Percentiles rank a stretch among this genome's conserved stretches.
phyloP scores from a whole-genome alignment of 257 asterid species.

The Knoxia roxburghii region DNA sequence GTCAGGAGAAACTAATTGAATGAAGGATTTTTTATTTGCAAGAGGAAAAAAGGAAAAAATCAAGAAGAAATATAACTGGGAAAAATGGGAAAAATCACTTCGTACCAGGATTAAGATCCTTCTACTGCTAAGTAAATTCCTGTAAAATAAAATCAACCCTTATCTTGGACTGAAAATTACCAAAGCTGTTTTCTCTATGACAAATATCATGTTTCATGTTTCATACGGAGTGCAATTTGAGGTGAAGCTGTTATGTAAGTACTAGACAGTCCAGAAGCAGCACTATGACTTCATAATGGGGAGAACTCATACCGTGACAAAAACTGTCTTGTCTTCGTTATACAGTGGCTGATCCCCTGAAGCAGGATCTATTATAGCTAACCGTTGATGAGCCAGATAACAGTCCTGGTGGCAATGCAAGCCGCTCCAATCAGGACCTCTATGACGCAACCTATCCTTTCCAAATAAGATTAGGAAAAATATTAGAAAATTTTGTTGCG shows the following conservation, averaged over 20 bases:
- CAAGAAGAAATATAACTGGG: background rate
- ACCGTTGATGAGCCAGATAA: conserved; percentile 93
- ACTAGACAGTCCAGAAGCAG: background rate
- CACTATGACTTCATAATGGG: background rate
- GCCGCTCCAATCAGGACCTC: conserved; percentile 99
- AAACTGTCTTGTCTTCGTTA: conserved; percentile 90
- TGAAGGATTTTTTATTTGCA: background rate
- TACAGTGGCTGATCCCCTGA: conserved; percentile 97
- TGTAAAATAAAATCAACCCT: background rate
- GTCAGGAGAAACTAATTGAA: background rate
- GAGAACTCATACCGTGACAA: conserved; percentile 65
- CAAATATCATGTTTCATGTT: background rate
- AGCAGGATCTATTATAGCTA: conserved; percentile 92
- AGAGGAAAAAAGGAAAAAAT: background rate
- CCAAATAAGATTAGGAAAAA: conserved; percentile 18
- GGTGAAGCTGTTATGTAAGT: background rate
- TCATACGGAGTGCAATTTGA: background rate
- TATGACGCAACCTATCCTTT: conserved; percentile 73
- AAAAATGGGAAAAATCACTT: background rate
- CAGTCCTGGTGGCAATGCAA: conserved; percentile 69
- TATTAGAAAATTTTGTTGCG: conserved; percentile 5
- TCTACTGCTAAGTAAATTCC: background rate
- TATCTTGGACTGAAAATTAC: background rate
- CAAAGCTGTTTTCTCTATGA: background rate
- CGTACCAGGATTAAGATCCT: background rate